Base-by-base conservation (phyloP, 1,284 basidiomycete species). In the Ustilago shanxiensis region DNA sequence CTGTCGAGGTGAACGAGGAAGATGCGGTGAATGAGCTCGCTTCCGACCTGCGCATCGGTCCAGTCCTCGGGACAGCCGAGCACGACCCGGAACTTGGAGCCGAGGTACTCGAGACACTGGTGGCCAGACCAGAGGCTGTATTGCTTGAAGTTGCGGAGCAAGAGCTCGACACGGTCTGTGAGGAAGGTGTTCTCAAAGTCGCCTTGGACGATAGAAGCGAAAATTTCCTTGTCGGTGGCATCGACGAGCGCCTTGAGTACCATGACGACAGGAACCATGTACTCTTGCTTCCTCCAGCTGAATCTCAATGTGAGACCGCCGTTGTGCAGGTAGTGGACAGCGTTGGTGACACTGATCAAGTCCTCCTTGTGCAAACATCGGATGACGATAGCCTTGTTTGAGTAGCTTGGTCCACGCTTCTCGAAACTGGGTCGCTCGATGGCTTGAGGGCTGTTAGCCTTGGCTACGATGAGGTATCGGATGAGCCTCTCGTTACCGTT, bases 401-500 rank as follows among this genome's bases (percentile, higher is more conserved):
- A 95, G 87, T 99, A 99, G 4, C 94, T 94, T 14, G 93, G 94
- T 3, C 97, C 97, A 74, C 97, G 93, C 83, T 94, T 96, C 65
- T 90, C 87, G 87, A 95, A 99, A 16, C 93, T 92, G 33, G 93
- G 91, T 49, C 95, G 92, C 75, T 93, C 88, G 80, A 97, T 91
- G 41, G 93, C 91, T 73, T 93, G 93, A 82, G 93, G 93, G 87
- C 95, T 93, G 85, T 97, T 94, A 70, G 95, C 90, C 79, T 91
- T 92, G 73, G 91, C 95, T 77, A 95, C 91, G 86, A 95, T 95
- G 83, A 97, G 92, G 88, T 95, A 98, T 67, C 97, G 95, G 82
- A 99, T 95, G 79, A 99, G 90, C 88, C 95, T 94, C 88, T 99
- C 97, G 88, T 98, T 99, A 72, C 97, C 97, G 87, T 99, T 99